phyloP scores from a whole-genome alignment of 257 asterid genomes.

The Solanum okadae region DNA sequence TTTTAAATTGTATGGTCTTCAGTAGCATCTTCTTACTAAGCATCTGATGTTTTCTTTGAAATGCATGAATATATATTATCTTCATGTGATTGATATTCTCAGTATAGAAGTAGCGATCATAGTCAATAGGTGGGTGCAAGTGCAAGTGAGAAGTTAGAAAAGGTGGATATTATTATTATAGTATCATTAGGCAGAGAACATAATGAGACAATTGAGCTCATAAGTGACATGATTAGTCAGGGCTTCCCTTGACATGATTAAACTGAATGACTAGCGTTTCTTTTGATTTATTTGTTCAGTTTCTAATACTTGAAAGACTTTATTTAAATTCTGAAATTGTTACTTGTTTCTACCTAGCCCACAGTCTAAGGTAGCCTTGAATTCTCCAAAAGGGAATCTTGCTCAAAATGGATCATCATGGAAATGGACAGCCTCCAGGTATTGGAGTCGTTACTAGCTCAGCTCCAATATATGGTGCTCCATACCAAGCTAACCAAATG shows the following conservation, averaged over 20 bases:
- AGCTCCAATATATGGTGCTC: conserved; percentile 49
- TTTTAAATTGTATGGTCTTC: background rate
- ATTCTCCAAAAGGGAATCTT: background rate
- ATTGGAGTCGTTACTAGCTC: conserved; percentile 53
- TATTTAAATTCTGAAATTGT: background rate
- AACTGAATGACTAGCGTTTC: background rate
- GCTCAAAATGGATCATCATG: conserved; percentile 74
- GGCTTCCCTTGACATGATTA: background rate
- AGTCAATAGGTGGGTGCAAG: background rate
- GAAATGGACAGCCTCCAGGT: conserved; percentile 75
- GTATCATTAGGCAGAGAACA: background rate
- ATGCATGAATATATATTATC: background rate
- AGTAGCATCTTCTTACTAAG: background rate
- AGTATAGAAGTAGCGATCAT: background rate
- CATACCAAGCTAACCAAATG: conserved; percentile 71
- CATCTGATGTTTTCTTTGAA: background rate
- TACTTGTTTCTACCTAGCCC: background rate
- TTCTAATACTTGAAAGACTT: background rate
- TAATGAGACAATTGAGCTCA: background rate
- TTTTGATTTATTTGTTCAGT: background rate
- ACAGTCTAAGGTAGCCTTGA: background rate
- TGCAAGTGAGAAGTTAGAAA: background rate
- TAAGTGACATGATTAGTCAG: background rate
- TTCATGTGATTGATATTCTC: background rate
- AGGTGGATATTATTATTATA: background rate